A percentile compares a stretch with the other conserved stretches of the same genome.
Evolutionary conservation across 164 flowering plant species (phyloP).

Genomic region (Kingdonia uniflora): DNA sequence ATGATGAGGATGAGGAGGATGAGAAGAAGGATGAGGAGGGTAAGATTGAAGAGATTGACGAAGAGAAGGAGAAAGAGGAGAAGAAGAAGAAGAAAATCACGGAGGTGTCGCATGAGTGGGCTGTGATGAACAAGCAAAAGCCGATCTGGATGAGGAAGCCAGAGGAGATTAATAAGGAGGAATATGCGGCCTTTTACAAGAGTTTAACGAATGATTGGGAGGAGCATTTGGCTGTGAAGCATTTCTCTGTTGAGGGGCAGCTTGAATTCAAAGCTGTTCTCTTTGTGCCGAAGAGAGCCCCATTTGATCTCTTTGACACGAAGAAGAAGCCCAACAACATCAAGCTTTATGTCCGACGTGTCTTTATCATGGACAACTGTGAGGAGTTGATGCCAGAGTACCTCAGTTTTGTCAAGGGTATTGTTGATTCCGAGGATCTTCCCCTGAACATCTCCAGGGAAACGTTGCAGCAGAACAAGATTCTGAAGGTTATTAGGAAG

Average conservation of each 20-base stretch:
- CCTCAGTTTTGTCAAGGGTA: constrained; percentile 34
- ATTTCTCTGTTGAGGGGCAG: constrained; percentile 11
- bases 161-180: constrained; percentile 35
- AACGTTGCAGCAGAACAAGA: constrained; percentile 24
- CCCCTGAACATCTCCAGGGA: constrained; percentile 34
- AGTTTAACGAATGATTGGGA: constrained; percentile 33
- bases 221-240: constrained; percentile 12
- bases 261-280: constrained; percentile 29
- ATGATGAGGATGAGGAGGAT: constrained; percentile 36
- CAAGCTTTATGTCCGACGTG: constrained; percentile 36
- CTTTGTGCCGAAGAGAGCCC: constrained; percentile 23
- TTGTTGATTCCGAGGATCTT: constrained; percentile 40
- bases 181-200: constrained; percentile 32
- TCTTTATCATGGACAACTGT: constrained; percentile 43
- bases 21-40: constrained; percentile 33
- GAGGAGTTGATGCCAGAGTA: constrained; percentile 42
- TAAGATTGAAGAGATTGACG: constrained; percentile 31
- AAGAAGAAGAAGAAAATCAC: constrained; percentile 40
- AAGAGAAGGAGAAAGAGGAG: constrained; percentile 37
- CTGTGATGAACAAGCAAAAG: constrained; percentile 33
- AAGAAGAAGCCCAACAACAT: constrained; percentile 35
- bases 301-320: constrained; percentile 23
- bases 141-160: constrained; percentile 49
- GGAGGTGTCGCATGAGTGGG: constrained; percentile 38
- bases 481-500: constrained; percentile 35